phyloP scores from a whole-genome alignment of 1,139 yeast genomes.

The Groenewaldozyma auringiensis region DNA sequence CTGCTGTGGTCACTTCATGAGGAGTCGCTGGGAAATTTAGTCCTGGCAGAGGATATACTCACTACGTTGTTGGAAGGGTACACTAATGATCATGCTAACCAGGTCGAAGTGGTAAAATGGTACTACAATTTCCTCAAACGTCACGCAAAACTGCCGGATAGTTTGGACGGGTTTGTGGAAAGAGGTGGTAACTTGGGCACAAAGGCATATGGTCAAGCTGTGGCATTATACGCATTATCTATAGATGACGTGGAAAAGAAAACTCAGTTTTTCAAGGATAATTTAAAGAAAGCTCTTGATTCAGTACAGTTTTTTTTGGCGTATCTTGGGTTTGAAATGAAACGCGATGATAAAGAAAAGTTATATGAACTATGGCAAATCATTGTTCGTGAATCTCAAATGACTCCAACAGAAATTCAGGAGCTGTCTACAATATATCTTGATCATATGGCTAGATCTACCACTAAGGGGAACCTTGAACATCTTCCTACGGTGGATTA shows the following conservation, averaged over 20 bases:
- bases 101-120: slow-evolving; percentile 13
- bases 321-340: slow-evolving; percentile 28
- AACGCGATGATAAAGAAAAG: slow-evolving; percentile 3
- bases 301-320: slow-evolving; percentile 27
- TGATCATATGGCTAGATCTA: slow-evolving; percentile 20
- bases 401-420: slow-evolving; percentile 25
- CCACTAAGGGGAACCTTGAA: slow-evolving; percentile 11
- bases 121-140: slow-evolving; percentile 24
- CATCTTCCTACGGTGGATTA: slow-evolving; percentile 23
- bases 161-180: slow-evolving; percentile 1
- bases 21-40: slow-evolving; percentile 26
- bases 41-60: slow-evolving; percentile 27
- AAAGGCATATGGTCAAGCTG: background rate
- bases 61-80: slow-evolving; percentile 7
- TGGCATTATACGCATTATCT: background rate
- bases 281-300: slow-evolving; percentile 19
- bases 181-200: background rate
- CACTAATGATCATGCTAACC: background rate
- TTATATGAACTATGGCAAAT: slow-evolving; percentile 14
- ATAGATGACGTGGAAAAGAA: background rate
- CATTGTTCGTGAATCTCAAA: slow-evolving; percentile 16
- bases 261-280: slow-evolving; percentile 15
- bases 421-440: slow-evolving; percentile 29
- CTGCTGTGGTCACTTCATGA: slow-evolving; percentile 32
- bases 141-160: background rate